Base-by-base conservation (phyloP, 495 filamentous ascomycete species). In the Penicillium maclennaniae region DNA sequence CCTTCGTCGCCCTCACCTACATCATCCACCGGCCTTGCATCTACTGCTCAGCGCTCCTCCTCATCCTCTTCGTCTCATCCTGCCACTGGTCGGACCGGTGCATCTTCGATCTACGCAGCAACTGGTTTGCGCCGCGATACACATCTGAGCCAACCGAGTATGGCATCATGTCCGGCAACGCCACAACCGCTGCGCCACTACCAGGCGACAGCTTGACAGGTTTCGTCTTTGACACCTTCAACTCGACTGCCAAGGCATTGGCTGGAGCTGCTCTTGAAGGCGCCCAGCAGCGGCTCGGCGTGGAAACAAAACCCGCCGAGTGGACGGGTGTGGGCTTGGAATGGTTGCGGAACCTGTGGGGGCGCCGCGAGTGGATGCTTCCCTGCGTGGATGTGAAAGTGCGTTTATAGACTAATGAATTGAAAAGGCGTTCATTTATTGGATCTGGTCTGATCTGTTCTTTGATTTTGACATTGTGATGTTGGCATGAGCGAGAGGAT, bases 21-120 rank as follows among this genome's bases (percentile, higher is more conserved):
- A 84, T 92, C 66, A 83, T 95, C 57, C 91, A 92, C 66, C 82
- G 90, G 49, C 90, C 90, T 51, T 95, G 90, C 74, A 82, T 92
- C 61, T 91, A 95, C 80, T 95, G 90, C 78, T 92, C 89, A 49
- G 79, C 90, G 51, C 84, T 95, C 27, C 88, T 95, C 49, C 76
- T 95, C 55, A 88, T 92, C 51, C 86, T 95, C 56, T 95, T 95
- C 76, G 77, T 85, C 43, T 92, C 88, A 15, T 92, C 88, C 25
- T 95, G 90, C 72, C 85, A 92, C 79, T 95, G 90, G 90, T 87
- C 86, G 53, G 89, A 93, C 63, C 84, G 84, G 23, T 95, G 90
- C 69, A 90, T 92, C 74, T 88, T 95, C 63, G 88, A 93, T 69
- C 80, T 91, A 40, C 84, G 78, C 47, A 74, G 85, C 58, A 88